Base-by-base conservation (phyloP, 768 basidiomycete species). In the Sporobolomyces roseus region DNA sequence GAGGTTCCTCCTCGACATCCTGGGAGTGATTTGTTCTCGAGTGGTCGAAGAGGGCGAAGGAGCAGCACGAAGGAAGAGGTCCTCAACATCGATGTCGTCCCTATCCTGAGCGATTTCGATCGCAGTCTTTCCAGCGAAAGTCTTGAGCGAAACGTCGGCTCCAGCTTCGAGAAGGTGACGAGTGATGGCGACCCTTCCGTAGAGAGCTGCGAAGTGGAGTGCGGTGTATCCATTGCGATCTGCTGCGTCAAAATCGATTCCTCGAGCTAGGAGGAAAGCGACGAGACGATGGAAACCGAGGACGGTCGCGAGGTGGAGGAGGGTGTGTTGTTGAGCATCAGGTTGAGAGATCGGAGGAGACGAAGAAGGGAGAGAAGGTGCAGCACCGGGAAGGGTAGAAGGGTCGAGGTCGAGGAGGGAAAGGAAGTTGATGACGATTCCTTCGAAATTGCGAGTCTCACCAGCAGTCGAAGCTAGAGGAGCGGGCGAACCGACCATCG, bases 221-320 rank as follows among this genome's bases (percentile, higher is more conserved):
- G 96, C 85, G 0, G 93, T 98, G 77, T 84, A 91, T 19, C 94
- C 94, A 78, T 92, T 94, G 54, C 84, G 82, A 78, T 99, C 96
- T 55, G 90, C 86, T 19, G 83, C 83, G 76, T 98, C 91, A 61
- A 93, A 72, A 76, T 93, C 90, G 43, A 88, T 86, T 10, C 83
- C 85, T 61, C 84, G 88, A 6, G 81, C 79, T 64, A 94, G 80
- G 64, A 99, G 82, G 79, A 89, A 90, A 51, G 81, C 76, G 23
- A 87, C 83, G 36, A 98, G 83, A 8, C 84, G 80, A 13, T 84
- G 80, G 78, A 90, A 90, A 35, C 87, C 87, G 63, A 93, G 84
- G 76, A 91, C 86, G 8, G 86, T 82, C 2, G 93, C 88, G 50
- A 97, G 81, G 77, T 99, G 94, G 16, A 98, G 85, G 7, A 99